Base-by-base conservation (phyloP, 2,329 filamentous ascomycete genomes). In the Pestalotiopsis sp. region DNA sequence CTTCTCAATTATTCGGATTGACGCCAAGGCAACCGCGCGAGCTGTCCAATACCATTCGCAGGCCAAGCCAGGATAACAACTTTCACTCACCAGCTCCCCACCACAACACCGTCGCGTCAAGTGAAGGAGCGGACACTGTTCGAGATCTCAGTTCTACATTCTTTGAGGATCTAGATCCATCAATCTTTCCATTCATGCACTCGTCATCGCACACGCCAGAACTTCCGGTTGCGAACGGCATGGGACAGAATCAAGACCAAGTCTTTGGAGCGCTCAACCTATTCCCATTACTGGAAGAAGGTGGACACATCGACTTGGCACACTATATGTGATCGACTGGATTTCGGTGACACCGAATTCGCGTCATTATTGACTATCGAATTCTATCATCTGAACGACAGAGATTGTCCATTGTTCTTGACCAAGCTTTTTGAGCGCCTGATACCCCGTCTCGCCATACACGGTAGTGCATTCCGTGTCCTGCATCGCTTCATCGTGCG, bases 231-330 rank as follows among this genome's bases (percentile, higher is more conserved):
- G 80, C 83, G 75, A 78, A 77, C 64, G 79, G 76, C 1, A 77
- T 78, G 4, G 74, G 81, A 20, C 80, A 81, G 0, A 75, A 74
- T 12, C 78, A 76, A 4, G 84, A 86, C 66, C 79, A 83, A 31
- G 71, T 82, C 68, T 74, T 86, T 74, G 74, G 83, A 69, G 70
- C 80, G 1, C 67, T 87, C 25, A 87, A 87, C 66, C 67, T 87
- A 14, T 88, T 88, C 71, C 83, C 85, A 0, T 69, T 87, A 61
- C 74, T 87, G 45, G 85, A 87, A 49, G 81, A 81, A 0, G 84
- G 85, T 1, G 86, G 86, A 0, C 85, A 86, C 7, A 87, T 88
- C 67, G 85, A 87, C 72, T 75, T 87, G 56, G 84, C 79, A 2
- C 80, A 81, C 56, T 80, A 80, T 61, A 73, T 81, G 39, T 80